phyloP scores from a whole-genome alignment of 75 land plant species.

The Sequoiadendron giganteum region DNA sequence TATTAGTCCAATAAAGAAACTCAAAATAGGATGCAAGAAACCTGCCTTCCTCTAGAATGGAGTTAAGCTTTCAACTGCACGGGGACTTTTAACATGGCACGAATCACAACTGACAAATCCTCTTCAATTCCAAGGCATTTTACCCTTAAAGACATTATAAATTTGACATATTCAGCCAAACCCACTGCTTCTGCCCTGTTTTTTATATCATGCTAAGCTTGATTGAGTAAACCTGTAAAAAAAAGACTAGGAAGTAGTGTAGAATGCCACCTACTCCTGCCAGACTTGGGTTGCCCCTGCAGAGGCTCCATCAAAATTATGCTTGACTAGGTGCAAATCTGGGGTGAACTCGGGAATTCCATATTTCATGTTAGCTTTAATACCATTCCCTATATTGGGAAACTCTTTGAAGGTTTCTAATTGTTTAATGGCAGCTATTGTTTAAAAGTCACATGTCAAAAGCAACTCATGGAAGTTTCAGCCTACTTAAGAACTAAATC shows the following conservation, averaged over 20 bases:
- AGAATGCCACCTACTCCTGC: neutral
- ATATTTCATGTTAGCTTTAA: neutral
- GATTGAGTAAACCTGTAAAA: neutral
- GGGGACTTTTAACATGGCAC: neutral
- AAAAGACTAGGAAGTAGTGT: neutral
- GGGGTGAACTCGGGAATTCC: neutral
- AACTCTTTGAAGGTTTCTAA: neutral
- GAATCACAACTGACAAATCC: neutral
- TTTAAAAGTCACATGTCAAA: neutral
- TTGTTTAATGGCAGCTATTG: neutral
- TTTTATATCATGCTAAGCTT: neutral
- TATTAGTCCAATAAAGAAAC: neutral
- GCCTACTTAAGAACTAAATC: slow-evolving; percentile 1
- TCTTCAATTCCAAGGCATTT: neutral
- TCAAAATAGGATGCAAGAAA: neutral
- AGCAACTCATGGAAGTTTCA: neutral
- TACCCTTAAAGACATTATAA: neutral
- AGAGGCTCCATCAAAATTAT: neutral
- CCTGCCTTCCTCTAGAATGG: neutral
- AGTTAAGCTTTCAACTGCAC: neutral
- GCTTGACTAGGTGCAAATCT: neutral
- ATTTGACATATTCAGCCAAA: neutral
- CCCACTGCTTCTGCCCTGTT: neutral
- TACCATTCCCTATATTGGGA: neutral
- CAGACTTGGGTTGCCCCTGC: neutral